Base-by-base conservation (phyloP, 148 eudicot genomes). In the Fagopyrum tataricum region DNA sequence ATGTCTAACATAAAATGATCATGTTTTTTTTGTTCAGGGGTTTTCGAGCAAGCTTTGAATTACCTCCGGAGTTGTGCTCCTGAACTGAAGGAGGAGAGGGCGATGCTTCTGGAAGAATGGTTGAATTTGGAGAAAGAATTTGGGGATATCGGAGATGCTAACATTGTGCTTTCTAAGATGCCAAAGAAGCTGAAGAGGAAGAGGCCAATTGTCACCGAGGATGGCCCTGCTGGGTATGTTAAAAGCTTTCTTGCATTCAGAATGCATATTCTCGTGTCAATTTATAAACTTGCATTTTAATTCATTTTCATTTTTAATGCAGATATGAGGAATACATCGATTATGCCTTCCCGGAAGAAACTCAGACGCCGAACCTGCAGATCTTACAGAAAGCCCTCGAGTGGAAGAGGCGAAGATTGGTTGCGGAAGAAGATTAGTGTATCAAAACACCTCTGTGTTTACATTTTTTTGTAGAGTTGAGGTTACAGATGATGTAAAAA, bases 101-200 rank as follows among this genome's bases (percentile, higher is more conserved):
- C 97, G 37, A 91, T 91, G 98, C 86, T 95, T 48, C 75, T 95
- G 76, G 93, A 95, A 37, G 97, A 88, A 56, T 95, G 98, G 98
- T 48, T 87, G 31, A 80, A 84, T 44, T 72, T 84, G 81, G 96
- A 95, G 77, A 85, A 74, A 59, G 81, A 82, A 23, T 90, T 90
- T 73, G 91, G 89, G 23, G 90, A 87, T 71, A 82, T 94, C 58
- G 98, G 98, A 7, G 89, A 95, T 79, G 82, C 80, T 23, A 64
- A 76, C 68, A 76, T 77, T 61, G 96, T 90, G 49, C 84, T 81
- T 51, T 85, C 73, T 18, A 95, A 91, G 81, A 76, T 90, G 85
- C 98, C 98, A 4, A 95, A 95, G 90, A 95, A 95, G 77, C 91
- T 95, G 68, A 95, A 91, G 80, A 88, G 88, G 85, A 76, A 88